Evolutionary conservation across 495 filamentous ascomycete genomes (phyloP).

Genomic region (Ascodesmis nigricans): DNA sequence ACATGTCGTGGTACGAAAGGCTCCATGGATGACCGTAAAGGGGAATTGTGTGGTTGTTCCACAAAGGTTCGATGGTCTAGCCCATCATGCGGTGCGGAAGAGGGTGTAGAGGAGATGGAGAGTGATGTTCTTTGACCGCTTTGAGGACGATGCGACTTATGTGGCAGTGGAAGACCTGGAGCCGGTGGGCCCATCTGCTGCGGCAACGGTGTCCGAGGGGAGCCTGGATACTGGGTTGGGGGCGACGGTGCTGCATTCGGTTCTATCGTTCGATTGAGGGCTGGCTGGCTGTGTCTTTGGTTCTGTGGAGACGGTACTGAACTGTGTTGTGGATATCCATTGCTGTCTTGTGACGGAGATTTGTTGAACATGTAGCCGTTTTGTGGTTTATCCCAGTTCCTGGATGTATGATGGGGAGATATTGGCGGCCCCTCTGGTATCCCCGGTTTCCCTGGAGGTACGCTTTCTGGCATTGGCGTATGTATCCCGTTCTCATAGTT

Average conservation of each 20-base stretch:
- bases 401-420: too few species aligned
- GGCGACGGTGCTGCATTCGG: constrained; percentile 20
- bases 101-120: constrained; percentile 10
- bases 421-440: too few species aligned
- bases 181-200: constrained; percentile 10
- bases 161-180: constrained; percentile 5
- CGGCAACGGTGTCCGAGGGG: constrained; percentile 17
- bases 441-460: background rate
- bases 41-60: constrained; percentile 8
- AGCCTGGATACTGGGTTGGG: constrained; percentile 18
- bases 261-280: constrained; percentile 18
- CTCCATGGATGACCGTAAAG: constrained; percentile 6
- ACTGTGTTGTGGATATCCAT: constrained; percentile 14
- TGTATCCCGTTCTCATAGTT: background rate
- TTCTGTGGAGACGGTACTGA: constrained; percentile 12
- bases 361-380: background rate
- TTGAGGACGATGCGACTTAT: constrained; percentile 6
- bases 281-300: constrained; percentile 8
- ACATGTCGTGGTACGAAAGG: constrained; percentile 9
- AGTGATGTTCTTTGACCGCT: constrained; percentile 11
- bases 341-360: constrained; percentile 4
- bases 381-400: too few species aligned
- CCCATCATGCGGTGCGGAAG: constrained; percentile 9
- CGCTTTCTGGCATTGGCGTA: background rate
- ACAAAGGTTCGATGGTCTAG: constrained; percentile 4